Conservation (phyloP, 2,329 filamentous ascomycete species). For the Colletotrichum liriopes region DNA sequence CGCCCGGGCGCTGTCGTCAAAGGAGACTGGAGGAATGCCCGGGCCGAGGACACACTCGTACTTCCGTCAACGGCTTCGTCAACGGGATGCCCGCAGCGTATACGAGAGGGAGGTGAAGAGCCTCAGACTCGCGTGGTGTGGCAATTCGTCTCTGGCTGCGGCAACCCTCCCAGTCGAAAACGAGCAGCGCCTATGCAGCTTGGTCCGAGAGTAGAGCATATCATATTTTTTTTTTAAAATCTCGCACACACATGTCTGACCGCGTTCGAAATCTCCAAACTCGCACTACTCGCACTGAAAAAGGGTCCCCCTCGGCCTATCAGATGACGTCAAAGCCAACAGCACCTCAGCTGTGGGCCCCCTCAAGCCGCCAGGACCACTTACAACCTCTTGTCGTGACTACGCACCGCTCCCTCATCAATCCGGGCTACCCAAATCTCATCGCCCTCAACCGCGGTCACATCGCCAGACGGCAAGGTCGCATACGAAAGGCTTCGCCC, state of each 20-base stretch:
- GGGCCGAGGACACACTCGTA: not conserved
- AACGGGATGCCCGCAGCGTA: not conserved
- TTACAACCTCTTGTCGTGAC: constrained; percentile 16
- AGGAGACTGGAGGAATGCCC: not conserved
- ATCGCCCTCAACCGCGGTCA: too few relatives aligned
- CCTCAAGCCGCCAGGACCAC: not conserved
- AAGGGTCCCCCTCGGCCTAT: constrained; percentile 23
- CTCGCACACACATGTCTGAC: not conserved
- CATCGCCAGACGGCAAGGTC: not conserved
- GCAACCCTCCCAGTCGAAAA: not conserved
- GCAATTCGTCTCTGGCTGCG: too few relatives aligned
- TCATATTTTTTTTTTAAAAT: too few relatives aligned
- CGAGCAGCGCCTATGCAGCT: not conserved
- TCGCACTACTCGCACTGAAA: not conserved
- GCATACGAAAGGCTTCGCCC: not conserved
- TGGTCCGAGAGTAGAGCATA: not conserved
- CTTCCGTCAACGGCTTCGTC: not conserved
- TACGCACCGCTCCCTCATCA: constrained; percentile 2
- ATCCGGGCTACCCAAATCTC: not conserved
- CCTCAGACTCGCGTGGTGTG: not conserved
- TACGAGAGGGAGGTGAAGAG: not conserved
- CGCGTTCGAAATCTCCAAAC: not conserved
- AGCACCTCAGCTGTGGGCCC: constrained; percentile 28
- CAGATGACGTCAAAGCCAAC: constrained; percentile 38
- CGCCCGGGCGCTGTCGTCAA: not conserved